Evolutionary conservation across 768 basidiomycete genomes (phyloP).

Genomic region (Cubamyces sp.): DNA sequence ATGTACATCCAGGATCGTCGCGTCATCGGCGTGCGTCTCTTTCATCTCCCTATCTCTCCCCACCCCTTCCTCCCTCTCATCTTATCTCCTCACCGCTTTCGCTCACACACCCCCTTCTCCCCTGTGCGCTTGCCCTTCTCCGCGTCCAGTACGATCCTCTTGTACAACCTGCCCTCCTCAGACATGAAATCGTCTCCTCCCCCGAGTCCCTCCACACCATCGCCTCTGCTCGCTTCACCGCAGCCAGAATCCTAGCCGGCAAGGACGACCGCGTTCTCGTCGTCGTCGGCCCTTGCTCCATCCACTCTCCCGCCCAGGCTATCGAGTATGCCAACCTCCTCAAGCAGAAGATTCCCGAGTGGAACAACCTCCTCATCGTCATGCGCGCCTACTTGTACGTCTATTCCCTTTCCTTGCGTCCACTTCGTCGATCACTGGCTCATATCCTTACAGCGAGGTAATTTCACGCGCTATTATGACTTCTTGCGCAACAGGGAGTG

Average conservation of each 20-base stretch:
- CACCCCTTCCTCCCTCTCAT: background rate
- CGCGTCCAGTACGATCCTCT: constrained; percentile 89
- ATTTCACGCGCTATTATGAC: background rate
- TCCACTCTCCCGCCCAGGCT: constrained; percentile 88
- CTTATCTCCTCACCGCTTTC: constrained; percentile 10
- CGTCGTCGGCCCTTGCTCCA: constrained; percentile 94
- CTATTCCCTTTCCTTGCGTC: constrained; percentile 14
- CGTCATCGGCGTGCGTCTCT: constrained; percentile 69
- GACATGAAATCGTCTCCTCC: constrained; percentile 81
- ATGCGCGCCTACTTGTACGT: constrained; percentile 98
- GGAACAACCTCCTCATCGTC: constrained; percentile 83
- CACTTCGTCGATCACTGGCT: constrained; percentile 32
- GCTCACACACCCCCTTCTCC: constrained; percentile 8
- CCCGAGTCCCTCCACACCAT: constrained; percentile 72
- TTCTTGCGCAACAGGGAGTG: background rate
- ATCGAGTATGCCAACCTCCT: constrained; percentile 79
- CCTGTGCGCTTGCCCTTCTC: background rate
- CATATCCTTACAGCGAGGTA: constrained; percentile 44
- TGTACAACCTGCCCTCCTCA: constrained; percentile 88
- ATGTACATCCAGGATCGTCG: constrained; percentile 82
- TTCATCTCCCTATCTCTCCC: constrained; percentile 10
- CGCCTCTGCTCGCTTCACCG: constrained; percentile 74
- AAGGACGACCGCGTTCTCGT: constrained; percentile 87
- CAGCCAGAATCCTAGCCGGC: constrained; percentile 81
- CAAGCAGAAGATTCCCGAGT: constrained; percentile 64